Percentiles rank a stretch among this genome's conserved stretches.
Conservation (phyloP, 179 eudicot genomes). For the Beta macrorhiza region DNA sequence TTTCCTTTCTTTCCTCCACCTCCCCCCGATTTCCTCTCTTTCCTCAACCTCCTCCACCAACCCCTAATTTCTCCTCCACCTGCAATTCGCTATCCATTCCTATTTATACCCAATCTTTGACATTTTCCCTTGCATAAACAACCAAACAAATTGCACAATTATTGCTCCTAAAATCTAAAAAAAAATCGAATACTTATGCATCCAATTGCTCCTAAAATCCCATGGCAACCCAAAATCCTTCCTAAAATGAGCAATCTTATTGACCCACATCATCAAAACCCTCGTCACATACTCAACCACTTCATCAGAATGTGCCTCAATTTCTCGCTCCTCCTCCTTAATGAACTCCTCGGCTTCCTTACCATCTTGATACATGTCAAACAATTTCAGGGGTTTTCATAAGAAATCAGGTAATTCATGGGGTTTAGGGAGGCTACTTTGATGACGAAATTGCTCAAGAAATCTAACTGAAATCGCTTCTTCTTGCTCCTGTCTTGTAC, state of each 20-base stretch:
- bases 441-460: constrained; percentile 59
- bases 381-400: constrained; percentile 65
- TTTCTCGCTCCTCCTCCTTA: constrained; percentile 58
- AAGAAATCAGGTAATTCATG: constrained; percentile 73
- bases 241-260: constrained; percentile 80
- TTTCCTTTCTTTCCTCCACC: too few species aligned
- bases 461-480: constrained; percentile 52
- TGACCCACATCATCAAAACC: constrained; percentile 78
- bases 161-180: constrained; percentile 27
- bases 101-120: too few species aligned
- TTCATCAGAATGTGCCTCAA: constrained; percentile 47
- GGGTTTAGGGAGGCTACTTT: constrained; percentile 80
- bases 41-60: too few species aligned
- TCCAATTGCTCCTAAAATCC: constrained; percentile 77
- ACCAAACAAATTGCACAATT: too few species aligned
- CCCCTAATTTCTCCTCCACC: too few species aligned
- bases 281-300: constrained; percentile 70
- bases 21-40: too few species aligned
- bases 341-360: constrained; percentile 72
- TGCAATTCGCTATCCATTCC: too few species aligned
- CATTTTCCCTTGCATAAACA: too few species aligned
- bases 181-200: constrained; percentile 51
- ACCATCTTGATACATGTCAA: constrained; percentile 69
- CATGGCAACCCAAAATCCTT: constrained; percentile 82
- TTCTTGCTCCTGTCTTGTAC: constrained; percentile 88